These are phyloP conservation scores for Crithidia mellificae DNA, from an alignment of 208 protist species.

Conservation along the genomic window DNA sequence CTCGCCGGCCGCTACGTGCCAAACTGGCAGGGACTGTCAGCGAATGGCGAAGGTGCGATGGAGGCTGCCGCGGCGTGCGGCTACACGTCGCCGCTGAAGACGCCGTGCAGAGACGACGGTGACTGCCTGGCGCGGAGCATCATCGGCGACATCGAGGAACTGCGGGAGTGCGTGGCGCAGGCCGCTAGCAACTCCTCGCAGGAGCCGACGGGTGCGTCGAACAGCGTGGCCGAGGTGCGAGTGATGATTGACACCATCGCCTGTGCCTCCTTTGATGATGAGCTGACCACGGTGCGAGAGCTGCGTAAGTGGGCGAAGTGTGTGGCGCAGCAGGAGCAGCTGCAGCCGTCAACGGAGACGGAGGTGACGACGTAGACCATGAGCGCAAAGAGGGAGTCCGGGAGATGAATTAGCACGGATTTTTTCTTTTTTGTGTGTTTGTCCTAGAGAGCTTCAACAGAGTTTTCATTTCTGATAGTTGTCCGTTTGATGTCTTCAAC, in stretches of 20 bases:
- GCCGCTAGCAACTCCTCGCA: background rate
- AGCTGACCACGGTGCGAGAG: slow-evolving; percentile 20
- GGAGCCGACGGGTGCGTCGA: slow-evolving; percentile 1
- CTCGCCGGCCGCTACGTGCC: slow-evolving; percentile 13
- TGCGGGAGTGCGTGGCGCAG: background rate
- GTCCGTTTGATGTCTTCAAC: too few species aligned
- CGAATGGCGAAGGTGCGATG: background rate
- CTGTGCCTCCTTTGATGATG: slow-evolving; percentile 25
- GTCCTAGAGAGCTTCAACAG: too few species aligned
- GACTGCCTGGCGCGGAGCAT: background rate
- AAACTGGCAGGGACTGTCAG: slow-evolving; percentile 23
- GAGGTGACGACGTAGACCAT: slow-evolving; percentile 31
- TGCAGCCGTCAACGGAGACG: slow-evolving; percentile 30
- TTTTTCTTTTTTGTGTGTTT: background rate
- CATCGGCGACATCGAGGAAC: background rate
- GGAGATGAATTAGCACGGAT: too few species aligned
- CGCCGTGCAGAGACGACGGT: background rate
- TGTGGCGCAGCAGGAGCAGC: slow-evolving; percentile 14
- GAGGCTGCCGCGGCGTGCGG: background rate
- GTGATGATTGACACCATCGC: slow-evolving; percentile 14
- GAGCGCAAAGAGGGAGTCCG: too few species aligned
- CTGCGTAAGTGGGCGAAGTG: slow-evolving; percentile 32
- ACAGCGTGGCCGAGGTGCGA: slow-evolving; percentile 1
- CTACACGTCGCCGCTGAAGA: background rate
- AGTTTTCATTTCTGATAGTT: too few species aligned